Evolutionary conservation across 2,329 filamentous ascomycete genomes (phyloP).

Genomic region (Knufia petricola): DNA sequence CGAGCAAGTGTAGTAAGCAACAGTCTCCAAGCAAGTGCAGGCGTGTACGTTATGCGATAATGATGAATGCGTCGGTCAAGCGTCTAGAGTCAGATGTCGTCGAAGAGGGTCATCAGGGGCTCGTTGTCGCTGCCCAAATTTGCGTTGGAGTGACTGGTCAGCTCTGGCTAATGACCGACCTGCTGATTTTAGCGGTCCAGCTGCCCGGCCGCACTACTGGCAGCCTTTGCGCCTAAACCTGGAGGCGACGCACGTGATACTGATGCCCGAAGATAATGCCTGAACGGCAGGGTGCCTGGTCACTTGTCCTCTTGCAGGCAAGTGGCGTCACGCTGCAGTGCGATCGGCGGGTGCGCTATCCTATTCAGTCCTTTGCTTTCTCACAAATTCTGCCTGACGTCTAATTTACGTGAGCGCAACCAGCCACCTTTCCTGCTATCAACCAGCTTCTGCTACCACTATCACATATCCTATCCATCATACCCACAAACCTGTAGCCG

Average conservation of each 20-base stretch:
- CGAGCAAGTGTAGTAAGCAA: neutral
- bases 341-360: too few relatives aligned
- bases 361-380: neutral
- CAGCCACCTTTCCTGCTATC: neutral
- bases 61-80: neutral
- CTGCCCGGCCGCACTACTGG: neutral
- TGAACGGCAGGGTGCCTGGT: too few relatives aligned
- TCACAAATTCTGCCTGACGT: neutral
- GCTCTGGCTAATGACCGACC: neutral
- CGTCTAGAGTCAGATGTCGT: neutral
- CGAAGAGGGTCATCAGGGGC: neutral
- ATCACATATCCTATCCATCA: neutral
- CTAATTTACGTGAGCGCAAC: neutral
- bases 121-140: slow-evolving; percentile 3
- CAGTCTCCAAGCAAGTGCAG: neutral
- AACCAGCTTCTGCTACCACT: neutral
- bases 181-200: neutral
- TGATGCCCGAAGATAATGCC: too few relatives aligned
- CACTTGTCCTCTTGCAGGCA: too few relatives aligned
- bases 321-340: too few relatives aligned
- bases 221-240: too few relatives aligned
- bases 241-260: neutral
- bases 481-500: neutral
- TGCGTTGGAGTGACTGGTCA: neutral
- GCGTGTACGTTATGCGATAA: neutral